Evolutionary conservation across 139 green algal species (phyloP).

Genomic region (Trebouxia sp.): DNA sequence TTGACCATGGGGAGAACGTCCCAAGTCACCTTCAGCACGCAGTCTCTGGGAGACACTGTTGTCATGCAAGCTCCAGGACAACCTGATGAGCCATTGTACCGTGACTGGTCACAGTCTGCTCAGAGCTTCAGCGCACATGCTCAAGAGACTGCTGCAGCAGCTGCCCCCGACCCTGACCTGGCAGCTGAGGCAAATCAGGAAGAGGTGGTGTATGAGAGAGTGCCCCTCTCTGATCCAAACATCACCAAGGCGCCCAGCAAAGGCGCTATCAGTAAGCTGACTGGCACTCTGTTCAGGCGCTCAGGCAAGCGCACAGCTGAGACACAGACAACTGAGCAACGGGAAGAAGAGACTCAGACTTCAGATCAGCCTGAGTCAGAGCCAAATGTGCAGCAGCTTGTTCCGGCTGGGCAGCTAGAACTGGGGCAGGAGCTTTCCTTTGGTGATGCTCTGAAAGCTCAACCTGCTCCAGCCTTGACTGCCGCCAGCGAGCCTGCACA

Average conservation of each 20-base stretch:
- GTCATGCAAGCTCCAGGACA: background rate
- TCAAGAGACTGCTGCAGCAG: background rate
- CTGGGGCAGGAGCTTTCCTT: constrained; percentile 17
- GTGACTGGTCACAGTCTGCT: constrained; percentile 2
- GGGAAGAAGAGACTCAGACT: constrained; percentile 5
- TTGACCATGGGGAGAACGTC: background rate
- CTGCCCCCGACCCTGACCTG: no score
- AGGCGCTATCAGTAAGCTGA: background rate
- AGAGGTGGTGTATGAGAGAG: no score
- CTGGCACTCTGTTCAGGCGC: constrained; percentile 5
- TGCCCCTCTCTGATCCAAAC: background rate
- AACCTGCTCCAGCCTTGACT: background rate
- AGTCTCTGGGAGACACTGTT: background rate
- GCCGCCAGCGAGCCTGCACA: no score
- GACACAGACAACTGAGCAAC: constrained; percentile 5
- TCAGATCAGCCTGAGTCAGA: background rate
- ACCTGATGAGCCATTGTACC: background rate
- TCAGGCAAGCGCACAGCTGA: constrained; percentile 7
- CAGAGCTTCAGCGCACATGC: background rate
- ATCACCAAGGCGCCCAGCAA: background rate
- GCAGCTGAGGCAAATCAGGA: background rate
- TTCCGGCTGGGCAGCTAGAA: background rate
- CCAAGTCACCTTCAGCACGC: background rate
- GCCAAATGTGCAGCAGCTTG: background rate
- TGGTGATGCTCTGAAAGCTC: constrained; percentile 9